These are phyloP conservation scores for Cryptococcus sp. DNA, from an alignment of 1,284 basidiomycete species.

Conservation along the genomic window DNA sequence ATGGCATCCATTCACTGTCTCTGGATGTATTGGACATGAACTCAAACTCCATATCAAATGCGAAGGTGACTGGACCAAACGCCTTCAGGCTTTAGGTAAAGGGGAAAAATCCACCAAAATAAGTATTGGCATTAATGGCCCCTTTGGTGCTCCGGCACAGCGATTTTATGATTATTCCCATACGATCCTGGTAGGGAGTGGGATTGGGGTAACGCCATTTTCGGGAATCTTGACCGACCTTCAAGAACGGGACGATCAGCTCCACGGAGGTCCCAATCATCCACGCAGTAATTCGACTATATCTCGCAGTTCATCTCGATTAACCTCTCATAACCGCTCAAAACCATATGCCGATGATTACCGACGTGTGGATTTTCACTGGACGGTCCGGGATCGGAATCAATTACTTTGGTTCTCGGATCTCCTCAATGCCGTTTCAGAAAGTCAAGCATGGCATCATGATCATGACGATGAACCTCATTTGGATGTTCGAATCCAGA, in stretches of 20 bases:
- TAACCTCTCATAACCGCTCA: not conserved
- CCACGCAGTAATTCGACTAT: not conserved
- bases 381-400: constrained; percentile 25
- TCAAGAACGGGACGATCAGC: constrained; percentile 15
- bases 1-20: constrained; percentile 33
- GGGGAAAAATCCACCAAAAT: constrained; percentile 9
- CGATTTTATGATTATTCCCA: constrained; percentile 31
- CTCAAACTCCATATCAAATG: constrained; percentile 30
- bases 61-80: constrained; percentile 26
- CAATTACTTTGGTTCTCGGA: constrained; percentile 28
- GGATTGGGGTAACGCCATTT: constrained; percentile 31
- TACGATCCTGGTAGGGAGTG: constrained; percentile 28
- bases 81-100: constrained; percentile 12
- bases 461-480: constrained; percentile 15
- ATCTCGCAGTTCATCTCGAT: not conserved
- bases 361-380: constrained; percentile 29
- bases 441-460: constrained; percentile 20
- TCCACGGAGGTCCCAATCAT: constrained; percentile 15
- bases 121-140: constrained; percentile 24
- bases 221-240: constrained; percentile 29
- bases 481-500: constrained; percentile 26
- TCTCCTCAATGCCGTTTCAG: constrained; percentile 21
- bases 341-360: constrained; percentile 17
- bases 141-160: constrained; percentile 30
- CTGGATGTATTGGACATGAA: constrained; percentile 14